Evolutionary conservation across 139 green algal species (phyloP), one percentile per base, ranked within the genome.

Genomic region (Yamagishiella unicocca): DNA sequence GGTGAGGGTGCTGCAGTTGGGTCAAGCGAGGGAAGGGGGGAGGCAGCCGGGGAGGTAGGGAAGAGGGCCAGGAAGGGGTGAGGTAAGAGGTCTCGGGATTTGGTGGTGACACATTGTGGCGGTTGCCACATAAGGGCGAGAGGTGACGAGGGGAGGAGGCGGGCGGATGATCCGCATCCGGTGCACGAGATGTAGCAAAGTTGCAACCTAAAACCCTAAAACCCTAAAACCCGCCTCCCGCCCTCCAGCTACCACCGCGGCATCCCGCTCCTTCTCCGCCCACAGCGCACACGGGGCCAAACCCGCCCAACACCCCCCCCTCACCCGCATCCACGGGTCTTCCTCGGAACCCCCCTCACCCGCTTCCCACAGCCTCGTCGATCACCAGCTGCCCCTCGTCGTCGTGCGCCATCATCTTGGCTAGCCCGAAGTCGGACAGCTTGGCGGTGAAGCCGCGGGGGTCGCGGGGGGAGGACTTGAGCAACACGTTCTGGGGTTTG

Each of bases 401-500:
- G 62, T 67, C 79, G 29, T 45, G 29, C 61, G 58, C 79, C 79
- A 85, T 85, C 79, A 92, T 88, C 82, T 90, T 90, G 37, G 72
- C 74, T 31, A 96, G 90, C 10, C 94, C 94, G 79, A 96, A 96
- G 89, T 96, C 94, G 4, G 80, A 86, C 40, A 95, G 88, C 91
- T 97, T 98, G 84, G 82, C 90, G 42, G 83, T 87, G 79, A 92
- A 95, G 67, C 92, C 92, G 29, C 92, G 84, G 7, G 89, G 81
- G 82, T 94, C 92, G 2, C 58, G 43, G 10, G 54, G 72, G 50
- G 35, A 40, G 27, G 45, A 70, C 54, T 92, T 93, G 33, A 95
- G 88, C 89, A 96, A 67, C 72, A 96, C 93, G 83, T 97, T 97
- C 9, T 85, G 82, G 1, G 92, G 90, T 89, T 97, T 97, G 35